These are phyloP conservation scores for Byssothecium circinans DNA, from an alignment of 2,329 filamentous ascomycete genomes.

Conservation along the genomic window DNA sequence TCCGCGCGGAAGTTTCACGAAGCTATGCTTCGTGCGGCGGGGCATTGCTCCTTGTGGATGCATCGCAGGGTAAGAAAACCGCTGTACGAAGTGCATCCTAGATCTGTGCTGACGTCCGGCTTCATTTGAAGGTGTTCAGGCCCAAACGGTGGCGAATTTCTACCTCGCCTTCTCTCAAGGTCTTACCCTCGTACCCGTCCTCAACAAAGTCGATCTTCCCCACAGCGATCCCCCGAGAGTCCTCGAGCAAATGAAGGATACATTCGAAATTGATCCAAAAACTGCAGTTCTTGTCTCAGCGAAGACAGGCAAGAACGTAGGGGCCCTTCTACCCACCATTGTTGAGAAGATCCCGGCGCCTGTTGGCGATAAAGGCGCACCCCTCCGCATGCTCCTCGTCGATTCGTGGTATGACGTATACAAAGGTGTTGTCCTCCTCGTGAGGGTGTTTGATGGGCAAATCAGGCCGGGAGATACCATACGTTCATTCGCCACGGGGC, in stretches of 20 bases:
- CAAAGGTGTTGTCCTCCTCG: constrained; percentile 86
- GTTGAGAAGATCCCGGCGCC: constrained; percentile 84
- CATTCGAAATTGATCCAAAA: constrained; percentile 82
- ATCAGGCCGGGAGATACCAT: constrained; percentile 81
- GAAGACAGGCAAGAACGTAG: constrained; percentile 89
- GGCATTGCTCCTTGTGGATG: constrained; percentile 81
- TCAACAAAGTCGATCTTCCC: constrained; percentile 95
- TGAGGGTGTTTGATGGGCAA: constrained; percentile 86
- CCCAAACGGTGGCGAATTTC: constrained; percentile 98
- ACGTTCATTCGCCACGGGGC: constrained; percentile 82
- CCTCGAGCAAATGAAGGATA: constrained; percentile 79
- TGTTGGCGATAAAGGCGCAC: constrained; percentile 69
- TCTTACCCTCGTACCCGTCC: constrained; percentile 80
- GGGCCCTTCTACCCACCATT: constrained; percentile 78
- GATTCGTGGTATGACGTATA: constrained; percentile 99
- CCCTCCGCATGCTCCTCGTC: constrained; percentile 82
- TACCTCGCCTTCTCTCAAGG: constrained; percentile 95
- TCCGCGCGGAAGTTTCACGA: constrained; percentile 90
- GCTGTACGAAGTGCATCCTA: no score
- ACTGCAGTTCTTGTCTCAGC: constrained; percentile 81
- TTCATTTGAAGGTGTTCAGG: no score
- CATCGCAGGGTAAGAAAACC: no score
- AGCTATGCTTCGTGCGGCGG: constrained; percentile 97
- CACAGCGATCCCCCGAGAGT: constrained; percentile 86
- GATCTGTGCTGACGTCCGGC: no score